Evolutionary conservation across 2,329 filamentous ascomycete species (phyloP).

Genomic region (Dactylonectria macrodidyma): DNA sequence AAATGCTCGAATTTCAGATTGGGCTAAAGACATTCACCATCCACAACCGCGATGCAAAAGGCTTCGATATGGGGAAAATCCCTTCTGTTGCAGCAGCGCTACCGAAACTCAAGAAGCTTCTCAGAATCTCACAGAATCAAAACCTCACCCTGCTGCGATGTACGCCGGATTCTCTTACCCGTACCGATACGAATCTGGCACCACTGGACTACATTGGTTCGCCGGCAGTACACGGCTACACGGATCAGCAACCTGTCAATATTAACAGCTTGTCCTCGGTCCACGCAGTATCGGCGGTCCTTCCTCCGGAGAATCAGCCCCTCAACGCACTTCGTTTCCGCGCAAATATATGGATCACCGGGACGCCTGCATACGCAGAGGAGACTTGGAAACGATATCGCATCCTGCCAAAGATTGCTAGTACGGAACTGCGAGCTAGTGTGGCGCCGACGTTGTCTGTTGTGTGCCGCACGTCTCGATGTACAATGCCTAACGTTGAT

Average conservation of each 20-base stretch:
- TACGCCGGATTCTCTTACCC: not conserved
- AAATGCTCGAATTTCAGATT: no score
- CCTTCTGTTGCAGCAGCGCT: slow-evolving; percentile 21
- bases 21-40: slow-evolving; percentile 27
- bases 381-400: slow-evolving; percentile 21
- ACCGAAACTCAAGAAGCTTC: slow-evolving; percentile 32
- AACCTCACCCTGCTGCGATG: slow-evolving; percentile 14
- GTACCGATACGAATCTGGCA: slow-evolving; percentile 35
- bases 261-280: slow-evolving; percentile 37
- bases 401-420: not conserved
- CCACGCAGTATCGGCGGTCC: slow-evolving; percentile 32
- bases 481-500: slow-evolving; percentile 38
- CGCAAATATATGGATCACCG: slow-evolving; percentile 39
- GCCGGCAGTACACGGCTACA: slow-evolving; percentile 38
- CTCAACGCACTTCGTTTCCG: slow-evolving; percentile 40
- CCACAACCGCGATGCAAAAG: slow-evolving; percentile 31
- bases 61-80: slow-evolving; percentile 32
- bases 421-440: not conserved
- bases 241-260: slow-evolving; percentile 40
- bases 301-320: slow-evolving; percentile 34
- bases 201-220: slow-evolving; percentile 31
- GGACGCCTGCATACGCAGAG: slow-evolving; percentile 34
- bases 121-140: slow-evolving; percentile 30
- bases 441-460: slow-evolving; percentile 29
- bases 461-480: slow-evolving; percentile 39